These are phyloP conservation scores for Solanum medicagineum DNA, from an alignment of 257 asterid genomes.

Conservation along the genomic window DNA sequence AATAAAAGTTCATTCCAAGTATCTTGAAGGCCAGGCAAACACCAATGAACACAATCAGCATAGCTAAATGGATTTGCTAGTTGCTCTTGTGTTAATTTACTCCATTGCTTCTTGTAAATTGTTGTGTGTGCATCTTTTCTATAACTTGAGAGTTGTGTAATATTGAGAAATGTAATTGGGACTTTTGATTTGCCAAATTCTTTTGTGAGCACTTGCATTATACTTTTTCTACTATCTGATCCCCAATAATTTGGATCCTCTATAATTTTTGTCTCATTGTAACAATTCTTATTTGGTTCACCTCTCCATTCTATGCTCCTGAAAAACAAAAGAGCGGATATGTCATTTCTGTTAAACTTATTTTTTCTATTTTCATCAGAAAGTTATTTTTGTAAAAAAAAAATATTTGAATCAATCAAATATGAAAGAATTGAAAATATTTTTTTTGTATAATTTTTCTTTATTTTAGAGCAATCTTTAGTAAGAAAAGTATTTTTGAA, in stretches of 20 bases:
- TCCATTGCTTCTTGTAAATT: conserved; percentile 44
- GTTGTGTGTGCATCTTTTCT: conserved; percentile 71
- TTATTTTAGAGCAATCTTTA: no score
- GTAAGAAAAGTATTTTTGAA: no score
- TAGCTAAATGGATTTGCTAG: conserved; percentile 35
- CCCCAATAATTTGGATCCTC: neutral
- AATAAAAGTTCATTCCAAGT: conserved; percentile 1
- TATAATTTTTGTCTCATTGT: neutral
- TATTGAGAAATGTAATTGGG: conserved; percentile 51
- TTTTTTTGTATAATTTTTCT: neutral
- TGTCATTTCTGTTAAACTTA: no score
- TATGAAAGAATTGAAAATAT: no score
- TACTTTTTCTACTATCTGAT: neutral
- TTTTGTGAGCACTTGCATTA: neutral
- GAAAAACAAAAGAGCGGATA: neutral
- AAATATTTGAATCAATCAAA: no score
- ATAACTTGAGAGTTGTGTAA: conserved; percentile 43
- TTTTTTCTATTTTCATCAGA: no score
- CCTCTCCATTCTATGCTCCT: conserved; percentile 1
- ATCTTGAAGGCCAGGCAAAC: conserved; percentile 33
- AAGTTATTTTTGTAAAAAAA: no score
- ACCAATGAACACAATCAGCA: conserved; percentile 89
- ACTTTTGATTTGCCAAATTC: conserved; percentile 22
- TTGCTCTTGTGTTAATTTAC: conserved; percentile 28
- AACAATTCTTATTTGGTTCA: neutral